Base-by-base conservation (phyloP, 2,329 filamentous ascomycete species). In the Huntiella savannae region DNA sequence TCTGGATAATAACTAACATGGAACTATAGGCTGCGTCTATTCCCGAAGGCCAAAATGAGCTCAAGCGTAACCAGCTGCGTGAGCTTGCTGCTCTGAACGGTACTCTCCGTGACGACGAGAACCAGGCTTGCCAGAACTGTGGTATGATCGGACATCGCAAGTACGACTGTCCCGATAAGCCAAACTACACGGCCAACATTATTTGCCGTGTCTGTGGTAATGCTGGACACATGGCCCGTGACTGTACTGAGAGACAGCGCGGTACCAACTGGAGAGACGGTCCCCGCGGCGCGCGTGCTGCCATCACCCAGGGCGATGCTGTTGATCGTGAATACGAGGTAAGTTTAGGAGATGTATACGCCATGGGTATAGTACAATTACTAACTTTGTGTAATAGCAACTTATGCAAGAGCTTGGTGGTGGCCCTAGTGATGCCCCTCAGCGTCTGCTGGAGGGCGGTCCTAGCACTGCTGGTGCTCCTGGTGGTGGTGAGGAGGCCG, bases 81-180 rank as follows among this genome's bases (percentile, higher is more conserved):
- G 91, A 98, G 63, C 82, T 98, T 53, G 91, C 91, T 38, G 86
- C 91, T 19, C 81, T 98, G 56, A 98, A 98, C 76, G 91, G 91
- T 75, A 98, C 91, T 6, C 79, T 98, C 15, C 88, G 91, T 68
- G 91, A 98, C 59, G 91, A 98, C 58, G 91, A 98, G 62, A 98
- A 98, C 63, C 91, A 98, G 62, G 91, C 91, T 54, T 98, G 91
- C 66, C 91, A 98, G 68, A 98, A 98, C 69, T 98, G 84, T 64
- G 91, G 91, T 56, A 86, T 96, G 71, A 98, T 98, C 53, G 91
- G 91, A 51, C 91, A 98, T 63, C 81, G 91, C 64, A 98, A 98
- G 66, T 96, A 95, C 62, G 91, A 98, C 60, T 98, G 91, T 56
- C 91, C 91, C 11, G 85, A 98, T 66, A 84, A 91, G 62, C 84